phyloP scores from a whole-genome alignment of 495 filamentous ascomycete genomes.

The Aspergillus bridgeri region DNA sequence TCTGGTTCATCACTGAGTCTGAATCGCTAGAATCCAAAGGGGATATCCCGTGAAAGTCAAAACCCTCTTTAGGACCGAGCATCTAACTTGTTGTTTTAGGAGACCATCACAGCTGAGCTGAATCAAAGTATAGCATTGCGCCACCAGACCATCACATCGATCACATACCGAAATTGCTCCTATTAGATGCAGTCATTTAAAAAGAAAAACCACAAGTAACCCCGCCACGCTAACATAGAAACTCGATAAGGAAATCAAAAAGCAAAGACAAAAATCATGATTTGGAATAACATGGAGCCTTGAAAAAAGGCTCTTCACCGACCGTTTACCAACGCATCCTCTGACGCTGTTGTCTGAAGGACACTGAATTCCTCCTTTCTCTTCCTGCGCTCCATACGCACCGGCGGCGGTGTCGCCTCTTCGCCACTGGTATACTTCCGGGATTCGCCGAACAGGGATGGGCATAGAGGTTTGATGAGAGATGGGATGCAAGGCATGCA shows the following conservation, averaged over 20 bases:
- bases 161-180: neutral
- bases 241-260: neutral
- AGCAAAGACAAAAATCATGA: neutral
- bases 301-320: neutral
- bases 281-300: neutral
- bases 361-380: slow-evolving; percentile 5
- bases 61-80: neutral
- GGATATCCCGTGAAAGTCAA: neutral
- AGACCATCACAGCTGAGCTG: no score
- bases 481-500: slow-evolving; percentile 28
- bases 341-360: slow-evolving; percentile 1
- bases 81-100: no score
- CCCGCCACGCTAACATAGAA: neutral
- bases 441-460: neutral
- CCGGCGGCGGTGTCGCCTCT: neutral
- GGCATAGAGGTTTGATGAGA: slow-evolving; percentile 4
- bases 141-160: no score
- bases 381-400: slow-evolving; percentile 1
- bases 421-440: neutral
- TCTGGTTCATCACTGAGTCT: no score
- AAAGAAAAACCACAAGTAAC: neutral
- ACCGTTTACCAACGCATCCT: slow-evolving; percentile 3
- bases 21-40: no score
- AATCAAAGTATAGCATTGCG: no score
- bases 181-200: neutral